phyloP scores from a whole-genome alignment of 1,284 basidiomycete species.

The Rhizoctonia solani region DNA sequence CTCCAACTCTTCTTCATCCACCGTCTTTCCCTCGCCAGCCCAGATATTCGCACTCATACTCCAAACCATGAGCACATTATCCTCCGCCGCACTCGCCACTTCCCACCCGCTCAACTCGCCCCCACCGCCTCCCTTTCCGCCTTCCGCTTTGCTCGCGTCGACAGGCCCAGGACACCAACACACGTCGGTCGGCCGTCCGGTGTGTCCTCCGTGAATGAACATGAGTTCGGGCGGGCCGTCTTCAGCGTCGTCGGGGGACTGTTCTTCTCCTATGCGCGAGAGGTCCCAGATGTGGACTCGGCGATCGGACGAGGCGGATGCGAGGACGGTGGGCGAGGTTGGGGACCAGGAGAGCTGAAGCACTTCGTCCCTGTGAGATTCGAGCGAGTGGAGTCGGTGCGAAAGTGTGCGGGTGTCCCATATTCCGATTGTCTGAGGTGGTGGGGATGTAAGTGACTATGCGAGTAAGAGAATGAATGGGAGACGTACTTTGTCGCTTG shows the following conservation, averaged over 20 bases:
- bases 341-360: conserved; percentile 95
- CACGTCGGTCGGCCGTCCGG: conserved; percentile 78
- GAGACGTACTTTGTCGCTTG: conserved; percentile 80
- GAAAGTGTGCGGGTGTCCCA: conserved; percentile 83
- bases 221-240: conserved; percentile 94
- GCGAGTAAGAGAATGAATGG: neutral
- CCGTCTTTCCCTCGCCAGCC: conserved; percentile 79
- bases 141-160: conserved; percentile 48
- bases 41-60: conserved; percentile 85
- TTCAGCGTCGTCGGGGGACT: conserved; percentile 96
- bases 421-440: conserved; percentile 75
- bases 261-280: conserved; percentile 89
- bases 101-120: conserved; percentile 61
- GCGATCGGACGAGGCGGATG: conserved; percentile 89
- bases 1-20: conserved; percentile 73
- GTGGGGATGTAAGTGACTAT: neutral
- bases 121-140: conserved; percentile 8
- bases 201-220: conserved; percentile 91
- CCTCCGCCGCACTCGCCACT: conserved; percentile 76
- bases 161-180: conserved; percentile 78
- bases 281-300: conserved; percentile 97
- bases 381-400: conserved; percentile 88
- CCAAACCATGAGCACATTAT: conserved; percentile 88
- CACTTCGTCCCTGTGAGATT: conserved; percentile 93
- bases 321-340: conserved; percentile 87